Evolutionary conservation across 768 basidiomycete genomes (phyloP).

Genomic region (Collybia sordida): DNA sequence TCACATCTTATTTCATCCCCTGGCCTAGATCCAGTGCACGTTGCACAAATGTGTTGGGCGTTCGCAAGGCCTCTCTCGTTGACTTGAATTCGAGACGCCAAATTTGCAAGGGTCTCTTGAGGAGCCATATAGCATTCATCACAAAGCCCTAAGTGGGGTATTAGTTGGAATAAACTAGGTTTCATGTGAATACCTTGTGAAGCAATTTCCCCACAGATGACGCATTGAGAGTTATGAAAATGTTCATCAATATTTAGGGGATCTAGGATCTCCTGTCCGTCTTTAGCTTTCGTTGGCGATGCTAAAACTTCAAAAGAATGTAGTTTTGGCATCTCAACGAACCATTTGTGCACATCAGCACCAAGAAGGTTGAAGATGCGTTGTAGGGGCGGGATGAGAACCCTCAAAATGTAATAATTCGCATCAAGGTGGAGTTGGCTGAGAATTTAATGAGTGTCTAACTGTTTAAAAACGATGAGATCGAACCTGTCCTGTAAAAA

Average conservation of each 20-base stretch:
- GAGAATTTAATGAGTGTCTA: not conserved
- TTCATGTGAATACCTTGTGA: slow-evolving; percentile 41
- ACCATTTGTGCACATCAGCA: slow-evolving; percentile 86
- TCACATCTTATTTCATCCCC: slow-evolving; percentile 71
- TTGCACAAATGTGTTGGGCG: slow-evolving; percentile 69
- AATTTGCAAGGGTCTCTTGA: slow-evolving; percentile 52
- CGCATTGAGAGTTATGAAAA: slow-evolving; percentile 68
- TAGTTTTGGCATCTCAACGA: slow-evolving; percentile 77
- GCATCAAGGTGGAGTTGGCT: slow-evolving; percentile 81
- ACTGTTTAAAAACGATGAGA: too few relatives aligned
- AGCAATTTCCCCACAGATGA: slow-evolving; percentile 62
- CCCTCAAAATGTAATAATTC: slow-evolving; percentile 81
- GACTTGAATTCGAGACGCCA: slow-evolving; percentile 52
- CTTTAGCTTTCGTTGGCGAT: slow-evolving; percentile 20
- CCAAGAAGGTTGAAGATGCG: slow-evolving; percentile 91
- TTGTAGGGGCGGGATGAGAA: slow-evolving; percentile 87
- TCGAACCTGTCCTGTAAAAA: slow-evolving; percentile 60
- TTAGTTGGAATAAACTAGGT: not conserved
- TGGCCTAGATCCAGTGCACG: slow-evolving; percentile 59
- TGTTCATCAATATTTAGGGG: slow-evolving; percentile 69
- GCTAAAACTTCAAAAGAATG: slow-evolving; percentile 31
- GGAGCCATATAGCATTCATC: slow-evolving; percentile 52
- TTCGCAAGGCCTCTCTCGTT: slow-evolving; percentile 55
- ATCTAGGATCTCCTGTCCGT: slow-evolving; percentile 27
- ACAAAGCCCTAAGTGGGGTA: slow-evolving; percentile 54